phyloP scores from a whole-genome alignment of 2,329 filamentous ascomycete genomes.

The Aspergillus flavus region DNA sequence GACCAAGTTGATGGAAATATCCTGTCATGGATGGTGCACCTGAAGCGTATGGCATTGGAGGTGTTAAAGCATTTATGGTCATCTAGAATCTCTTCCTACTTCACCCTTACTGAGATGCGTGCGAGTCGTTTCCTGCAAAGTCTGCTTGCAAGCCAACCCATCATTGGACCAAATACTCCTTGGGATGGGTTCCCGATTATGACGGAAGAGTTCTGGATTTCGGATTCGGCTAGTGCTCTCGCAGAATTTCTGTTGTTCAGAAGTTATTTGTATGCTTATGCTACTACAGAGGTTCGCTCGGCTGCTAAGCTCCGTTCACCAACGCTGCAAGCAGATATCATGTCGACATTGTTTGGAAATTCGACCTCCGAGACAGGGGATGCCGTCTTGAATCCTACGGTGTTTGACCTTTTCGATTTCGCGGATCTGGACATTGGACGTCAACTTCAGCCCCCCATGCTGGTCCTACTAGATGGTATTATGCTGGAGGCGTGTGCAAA shows the following conservation, averaged over 20 bases:
- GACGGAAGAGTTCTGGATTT: constrained; percentile 68
- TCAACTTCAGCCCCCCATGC: constrained; percentile 52
- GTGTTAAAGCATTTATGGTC: constrained; percentile 82
- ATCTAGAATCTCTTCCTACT: constrained; percentile 73
- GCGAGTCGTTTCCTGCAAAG: constrained; percentile 78
- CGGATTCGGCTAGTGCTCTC: constrained; percentile 68
- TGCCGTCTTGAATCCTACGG: constrained; percentile 67
- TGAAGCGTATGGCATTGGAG: constrained; percentile 70
- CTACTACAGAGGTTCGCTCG: constrained; percentile 79
- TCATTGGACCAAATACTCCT: constrained; percentile 67
- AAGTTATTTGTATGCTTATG: constrained; percentile 79
- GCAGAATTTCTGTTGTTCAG: constrained; percentile 78
- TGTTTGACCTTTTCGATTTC: constrained; percentile 95
- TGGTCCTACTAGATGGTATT: constrained; percentile 66
- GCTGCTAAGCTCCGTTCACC: constrained; percentile 72
- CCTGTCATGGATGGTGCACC: constrained; percentile 67
- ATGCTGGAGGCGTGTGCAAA: constrained; percentile 68
- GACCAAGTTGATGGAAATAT: constrained; percentile 63
- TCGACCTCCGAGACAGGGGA: constrained; percentile 69
- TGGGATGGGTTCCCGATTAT: constrained; percentile 72
- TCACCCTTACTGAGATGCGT: constrained; percentile 79
- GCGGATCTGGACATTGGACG: constrained; percentile 64
- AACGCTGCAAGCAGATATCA: constrained; percentile 67
- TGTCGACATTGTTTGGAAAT: constrained; percentile 70
- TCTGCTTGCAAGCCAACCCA: constrained; percentile 69